These are phyloP conservation scores for Pseudoscleropodium purum DNA, from an alignment of 225 moss, liverwort and hornwort genomes.

Conservation along the genomic window DNA sequence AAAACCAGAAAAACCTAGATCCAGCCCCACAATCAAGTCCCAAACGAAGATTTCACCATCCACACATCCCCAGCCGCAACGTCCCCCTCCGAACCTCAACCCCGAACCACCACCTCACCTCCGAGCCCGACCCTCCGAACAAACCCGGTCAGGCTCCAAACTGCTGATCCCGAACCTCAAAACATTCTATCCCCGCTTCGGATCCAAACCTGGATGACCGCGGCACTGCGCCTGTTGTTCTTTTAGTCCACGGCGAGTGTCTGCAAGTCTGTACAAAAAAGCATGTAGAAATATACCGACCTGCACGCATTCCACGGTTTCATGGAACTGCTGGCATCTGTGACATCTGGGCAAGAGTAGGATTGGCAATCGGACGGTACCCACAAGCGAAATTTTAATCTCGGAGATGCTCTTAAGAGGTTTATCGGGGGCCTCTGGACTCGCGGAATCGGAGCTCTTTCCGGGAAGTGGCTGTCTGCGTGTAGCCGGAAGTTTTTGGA, in stretches of 20 bases:
- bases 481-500: not conserved
- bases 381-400: not conserved
- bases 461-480: not conserved
- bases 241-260: not conserved
- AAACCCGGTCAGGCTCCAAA: not conserved
- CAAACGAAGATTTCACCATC: not conserved
- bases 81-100: not conserved
- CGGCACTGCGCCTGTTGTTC: not conserved
- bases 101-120: not conserved
- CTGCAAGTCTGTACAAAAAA: not conserved
- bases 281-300: constrained; percentile 18
- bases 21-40: not conserved
- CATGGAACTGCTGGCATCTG: not conserved
- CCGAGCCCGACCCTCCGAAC: not conserved
- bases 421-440: not conserved
- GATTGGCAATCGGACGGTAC: not conserved
- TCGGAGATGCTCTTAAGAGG: not conserved
- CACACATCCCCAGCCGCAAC: not conserved
- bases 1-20: not conserved
- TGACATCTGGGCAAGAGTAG: not conserved
- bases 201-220: not conserved
- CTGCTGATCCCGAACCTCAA: not conserved
- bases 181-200: not conserved
- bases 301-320: not conserved
- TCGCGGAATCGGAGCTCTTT: not conserved